These are phyloP conservation scores for Leptosphaerulina australis DNA, from an alignment of 2,329 filamentous ascomycete genomes.

Conservation along the genomic window DNA sequence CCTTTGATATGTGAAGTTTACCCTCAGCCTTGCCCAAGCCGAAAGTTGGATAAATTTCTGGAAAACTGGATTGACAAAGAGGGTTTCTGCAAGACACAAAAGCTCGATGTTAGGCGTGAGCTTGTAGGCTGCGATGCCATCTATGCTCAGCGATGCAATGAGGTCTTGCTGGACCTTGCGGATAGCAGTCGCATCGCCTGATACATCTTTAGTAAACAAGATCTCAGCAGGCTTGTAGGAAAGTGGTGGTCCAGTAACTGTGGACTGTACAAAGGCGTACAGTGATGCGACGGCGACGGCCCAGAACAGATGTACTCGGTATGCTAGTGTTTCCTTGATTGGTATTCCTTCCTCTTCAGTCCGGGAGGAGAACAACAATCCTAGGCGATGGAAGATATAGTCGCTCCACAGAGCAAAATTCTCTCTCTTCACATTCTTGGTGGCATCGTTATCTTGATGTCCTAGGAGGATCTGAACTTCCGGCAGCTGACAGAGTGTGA, in stretches of 20 bases:
- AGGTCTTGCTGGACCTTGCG: slow-evolving; percentile 59
- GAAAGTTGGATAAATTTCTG: slow-evolving; percentile 54
- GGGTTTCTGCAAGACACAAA: slow-evolving; percentile 73
- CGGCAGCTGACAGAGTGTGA: slow-evolving; percentile 46
- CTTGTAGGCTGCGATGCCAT: slow-evolving; percentile 85
- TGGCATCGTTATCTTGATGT: slow-evolving; percentile 43
- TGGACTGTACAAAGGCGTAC: slow-evolving; percentile 81
- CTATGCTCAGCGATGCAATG: slow-evolving; percentile 72
- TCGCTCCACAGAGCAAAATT: slow-evolving; percentile 53
- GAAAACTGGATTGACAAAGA: slow-evolving; percentile 58
- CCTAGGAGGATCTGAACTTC: slow-evolving; percentile 52
- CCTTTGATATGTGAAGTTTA: slow-evolving; percentile 75
- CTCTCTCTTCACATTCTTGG: slow-evolving; percentile 36
- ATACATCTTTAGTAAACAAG: slow-evolving; percentile 58
- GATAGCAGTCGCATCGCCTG: slow-evolving; percentile 42
- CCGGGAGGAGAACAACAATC: slow-evolving; percentile 44
- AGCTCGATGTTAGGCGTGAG: slow-evolving; percentile 84
- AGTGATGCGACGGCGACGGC: slow-evolving; percentile 71
- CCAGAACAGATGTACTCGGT: slow-evolving; percentile 53
- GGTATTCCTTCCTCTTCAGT: slow-evolving; percentile 32
- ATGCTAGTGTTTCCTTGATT: slow-evolving; percentile 43
- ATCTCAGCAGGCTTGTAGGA: slow-evolving; percentile 59
- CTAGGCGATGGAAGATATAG: slow-evolving; percentile 53
- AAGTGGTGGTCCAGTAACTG: slow-evolving; percentile 86
- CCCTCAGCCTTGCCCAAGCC: slow-evolving; percentile 70